Evolutionary conservation across 768 basidiomycete species (phyloP).

Genomic region (Tylopilus vinaceipallidus): DNA sequence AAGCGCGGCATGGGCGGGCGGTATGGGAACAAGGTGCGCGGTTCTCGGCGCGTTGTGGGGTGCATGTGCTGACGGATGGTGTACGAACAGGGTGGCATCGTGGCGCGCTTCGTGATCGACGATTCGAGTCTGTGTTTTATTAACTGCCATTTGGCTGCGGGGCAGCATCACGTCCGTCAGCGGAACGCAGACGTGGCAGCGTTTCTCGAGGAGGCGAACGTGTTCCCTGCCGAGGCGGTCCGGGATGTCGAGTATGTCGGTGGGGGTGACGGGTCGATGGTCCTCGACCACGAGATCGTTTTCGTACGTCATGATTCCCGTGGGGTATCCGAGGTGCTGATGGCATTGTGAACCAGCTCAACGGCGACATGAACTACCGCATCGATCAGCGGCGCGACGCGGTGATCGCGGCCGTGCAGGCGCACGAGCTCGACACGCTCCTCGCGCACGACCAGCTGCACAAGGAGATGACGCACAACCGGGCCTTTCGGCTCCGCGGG

Average conservation of each 20-base stretch:
- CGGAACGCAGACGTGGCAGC: constrained; percentile 87
- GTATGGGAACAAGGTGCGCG: constrained; percentile 90
- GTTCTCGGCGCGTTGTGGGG: background rate
- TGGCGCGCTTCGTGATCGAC: constrained; percentile 85
- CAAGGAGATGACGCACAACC: constrained; percentile 86
- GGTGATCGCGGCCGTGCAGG: constrained; percentile 68
- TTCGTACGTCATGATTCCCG: constrained; percentile 46
- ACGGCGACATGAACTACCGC: constrained; percentile 96
- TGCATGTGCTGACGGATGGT: background rate
- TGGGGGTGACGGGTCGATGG: constrained; percentile 91
- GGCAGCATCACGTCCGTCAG: constrained; percentile 77
- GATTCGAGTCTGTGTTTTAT: constrained; percentile 93
- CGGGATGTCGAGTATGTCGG: constrained; percentile 74
- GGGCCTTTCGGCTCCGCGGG: constrained; percentile 78
- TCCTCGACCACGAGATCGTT: constrained; percentile 93
- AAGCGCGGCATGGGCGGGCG: constrained; percentile 92
- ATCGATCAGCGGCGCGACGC: constrained; percentile 90
- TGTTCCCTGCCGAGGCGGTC: constrained; percentile 53
- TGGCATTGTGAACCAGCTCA: no score
- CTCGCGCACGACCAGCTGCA: constrained; percentile 81
- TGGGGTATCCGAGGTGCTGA: background rate
- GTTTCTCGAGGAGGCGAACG: constrained; percentile 77
- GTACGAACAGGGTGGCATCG: constrained; percentile 71
- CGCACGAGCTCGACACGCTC: constrained; percentile 62
- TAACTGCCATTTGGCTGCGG: constrained; percentile 97